These are phyloP conservation scores for Volvariella surrecta DNA, from an alignment of 1,284 basidiomycete genomes.

Conservation along the genomic window DNA sequence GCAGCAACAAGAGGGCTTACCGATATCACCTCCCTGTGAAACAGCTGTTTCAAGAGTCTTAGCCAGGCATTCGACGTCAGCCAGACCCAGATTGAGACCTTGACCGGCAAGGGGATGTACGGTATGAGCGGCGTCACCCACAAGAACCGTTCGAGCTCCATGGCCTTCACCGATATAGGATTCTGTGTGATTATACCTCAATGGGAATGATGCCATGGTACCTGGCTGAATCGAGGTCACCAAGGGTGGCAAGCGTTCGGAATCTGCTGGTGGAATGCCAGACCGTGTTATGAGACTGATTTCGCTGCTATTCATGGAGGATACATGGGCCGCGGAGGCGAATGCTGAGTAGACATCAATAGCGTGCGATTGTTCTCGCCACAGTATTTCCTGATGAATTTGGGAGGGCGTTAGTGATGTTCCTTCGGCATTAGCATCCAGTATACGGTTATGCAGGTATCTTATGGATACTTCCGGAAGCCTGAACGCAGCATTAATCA, in stretches of 20 bases:
- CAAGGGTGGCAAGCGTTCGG: constrained; percentile 66
- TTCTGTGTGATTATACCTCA: constrained; percentile 84
- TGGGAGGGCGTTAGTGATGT: constrained; percentile 33
- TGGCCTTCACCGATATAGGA: constrained; percentile 71
- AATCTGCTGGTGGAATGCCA: constrained; percentile 50
- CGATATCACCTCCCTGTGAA: constrained; percentile 69
- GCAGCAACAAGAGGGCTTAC: constrained; percentile 27
- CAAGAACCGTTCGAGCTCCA: constrained; percentile 72
- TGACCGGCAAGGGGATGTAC: constrained; percentile 97
- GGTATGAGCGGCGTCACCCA: constrained; percentile 96
- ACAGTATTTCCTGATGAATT: constrained; percentile 52
- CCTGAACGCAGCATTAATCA: constrained; percentile 92
- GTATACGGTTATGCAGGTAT: constrained; percentile 56
- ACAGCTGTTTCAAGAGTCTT: constrained; percentile 53
- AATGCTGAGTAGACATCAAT: constrained; percentile 57
- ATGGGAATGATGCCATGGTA: constrained; percentile 87
- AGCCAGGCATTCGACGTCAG: constrained; percentile 71
- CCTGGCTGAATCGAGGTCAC: constrained; percentile 66
- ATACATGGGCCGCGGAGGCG: constrained; percentile 38
- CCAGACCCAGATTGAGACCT: constrained; percentile 89
- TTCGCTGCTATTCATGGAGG: neutral
- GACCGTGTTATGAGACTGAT: neutral
- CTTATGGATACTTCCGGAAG: constrained; percentile 72
- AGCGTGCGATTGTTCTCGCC: constrained; percentile 59
- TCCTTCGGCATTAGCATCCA: constrained; percentile 42